Evolutionary conservation across 2,329 filamentous ascomycete genomes (phyloP).

Genomic region (Calonectria henricotiae): DNA sequence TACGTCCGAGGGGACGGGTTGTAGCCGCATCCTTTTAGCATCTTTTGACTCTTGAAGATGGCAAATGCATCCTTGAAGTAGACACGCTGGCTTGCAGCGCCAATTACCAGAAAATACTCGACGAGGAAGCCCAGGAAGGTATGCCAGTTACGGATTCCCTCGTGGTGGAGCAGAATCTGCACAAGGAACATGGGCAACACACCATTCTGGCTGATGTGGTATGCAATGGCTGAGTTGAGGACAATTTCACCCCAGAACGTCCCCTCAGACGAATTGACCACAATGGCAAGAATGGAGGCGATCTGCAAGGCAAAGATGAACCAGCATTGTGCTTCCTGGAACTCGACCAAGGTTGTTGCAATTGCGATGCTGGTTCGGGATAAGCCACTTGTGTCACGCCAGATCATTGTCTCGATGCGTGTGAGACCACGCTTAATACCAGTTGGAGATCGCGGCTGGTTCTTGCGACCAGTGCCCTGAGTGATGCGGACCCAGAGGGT

Average conservation of each 20-base stretch:
- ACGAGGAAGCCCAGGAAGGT: constrained; percentile 61
- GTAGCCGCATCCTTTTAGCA: constrained; percentile 55
- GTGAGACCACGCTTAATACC: constrained; percentile 55
- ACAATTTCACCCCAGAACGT: constrained; percentile 61
- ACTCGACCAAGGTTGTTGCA: constrained; percentile 61
- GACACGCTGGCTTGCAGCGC: constrained; percentile 59
- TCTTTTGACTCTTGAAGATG: constrained; percentile 56
- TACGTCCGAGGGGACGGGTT: constrained; percentile 61
- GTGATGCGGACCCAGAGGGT: constrained; percentile 57
- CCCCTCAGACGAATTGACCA: constrained; percentile 61
- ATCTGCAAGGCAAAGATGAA: constrained; percentile 61
- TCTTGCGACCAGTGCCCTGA: constrained; percentile 49
- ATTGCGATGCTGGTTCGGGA: constrained; percentile 61
- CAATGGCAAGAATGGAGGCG: constrained; percentile 61
- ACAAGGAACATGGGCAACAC: constrained; percentile 60
- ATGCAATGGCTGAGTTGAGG: constrained; percentile 59
- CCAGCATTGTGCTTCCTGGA: constrained; percentile 61
- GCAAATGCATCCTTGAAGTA: constrained; percentile 57
- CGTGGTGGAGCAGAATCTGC: constrained; percentile 59
- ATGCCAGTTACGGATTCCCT: constrained; percentile 61
- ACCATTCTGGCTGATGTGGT: constrained; percentile 59
- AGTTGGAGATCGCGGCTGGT: constrained; percentile 41
- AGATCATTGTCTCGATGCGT: constrained; percentile 59
- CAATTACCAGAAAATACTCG: constrained; percentile 59
- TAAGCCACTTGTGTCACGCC: constrained; percentile 57